Evolutionary conservation across 2,329 filamentous ascomycete genomes (phyloP).

Genomic region (Taxawa tesnikishii): DNA sequence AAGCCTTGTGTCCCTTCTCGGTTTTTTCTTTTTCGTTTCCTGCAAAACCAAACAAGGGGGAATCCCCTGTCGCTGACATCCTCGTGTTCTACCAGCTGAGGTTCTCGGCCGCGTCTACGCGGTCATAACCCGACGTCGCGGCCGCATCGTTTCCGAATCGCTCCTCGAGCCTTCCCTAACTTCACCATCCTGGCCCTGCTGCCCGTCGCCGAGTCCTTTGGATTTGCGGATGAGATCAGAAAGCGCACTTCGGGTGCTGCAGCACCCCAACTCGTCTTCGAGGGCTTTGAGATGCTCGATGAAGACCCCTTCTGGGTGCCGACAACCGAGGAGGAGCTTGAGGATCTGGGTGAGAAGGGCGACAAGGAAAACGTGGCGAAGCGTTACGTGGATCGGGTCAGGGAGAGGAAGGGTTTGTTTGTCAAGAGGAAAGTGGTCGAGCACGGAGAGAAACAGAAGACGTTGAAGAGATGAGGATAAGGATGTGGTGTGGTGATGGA

Average conservation of each 20-base stretch:
- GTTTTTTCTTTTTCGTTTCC: no score
- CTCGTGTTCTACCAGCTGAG: constrained; percentile 52
- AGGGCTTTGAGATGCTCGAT: constrained; percentile 84
- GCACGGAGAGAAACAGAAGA: constrained; percentile 88
- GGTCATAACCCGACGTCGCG: constrained; percentile 88
- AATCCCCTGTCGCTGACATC: no score
- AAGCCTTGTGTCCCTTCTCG: no score
- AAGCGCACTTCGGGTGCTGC: constrained; percentile 87
- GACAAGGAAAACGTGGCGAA: constrained; percentile 95
- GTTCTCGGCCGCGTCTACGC: constrained; percentile 92
- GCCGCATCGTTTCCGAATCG: constrained; percentile 76
- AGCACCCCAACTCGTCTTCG: constrained; percentile 84
- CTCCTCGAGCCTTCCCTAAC: constrained; percentile 95
- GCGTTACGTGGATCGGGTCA: constrained; percentile 84
- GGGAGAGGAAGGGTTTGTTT: constrained; percentile 75
- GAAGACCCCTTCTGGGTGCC: constrained; percentile 98
- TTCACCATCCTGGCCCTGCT: constrained; percentile 85
- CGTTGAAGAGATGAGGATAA: constrained; percentile 43
- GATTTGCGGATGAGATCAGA: constrained; percentile 91
- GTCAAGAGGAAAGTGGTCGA: constrained; percentile 60
- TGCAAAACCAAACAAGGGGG: no score
- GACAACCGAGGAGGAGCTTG: constrained; percentile 88
- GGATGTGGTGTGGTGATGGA: no score
- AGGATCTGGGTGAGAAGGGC: constrained; percentile 87
- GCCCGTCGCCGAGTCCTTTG: constrained; percentile 89